phyloP scores from a whole-genome alignment of 2,329 filamentous ascomycete genomes.

The Ophiostoma pallidulum region DNA sequence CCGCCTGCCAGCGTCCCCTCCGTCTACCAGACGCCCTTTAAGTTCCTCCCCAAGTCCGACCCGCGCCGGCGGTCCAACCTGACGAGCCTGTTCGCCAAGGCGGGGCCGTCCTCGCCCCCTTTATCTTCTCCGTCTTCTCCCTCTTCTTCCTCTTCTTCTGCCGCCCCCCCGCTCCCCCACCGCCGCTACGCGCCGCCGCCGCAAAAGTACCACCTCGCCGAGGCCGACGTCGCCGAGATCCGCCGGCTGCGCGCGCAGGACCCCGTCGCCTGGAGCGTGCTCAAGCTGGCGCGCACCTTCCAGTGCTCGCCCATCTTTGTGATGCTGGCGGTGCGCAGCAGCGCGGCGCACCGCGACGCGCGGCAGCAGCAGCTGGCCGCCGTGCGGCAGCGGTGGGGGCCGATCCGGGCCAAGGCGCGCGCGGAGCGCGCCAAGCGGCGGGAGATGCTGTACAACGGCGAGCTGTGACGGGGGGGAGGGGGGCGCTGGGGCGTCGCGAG shows the following conservation, averaged over 20 bases:
- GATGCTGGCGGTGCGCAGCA: conserved; percentile 45
- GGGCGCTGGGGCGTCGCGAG: too few species aligned
- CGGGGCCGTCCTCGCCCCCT: conserved; percentile 14
- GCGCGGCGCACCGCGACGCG: conserved; percentile 38
- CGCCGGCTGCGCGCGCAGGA: conserved; percentile 43
- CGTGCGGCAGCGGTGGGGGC: conserved; percentile 48
- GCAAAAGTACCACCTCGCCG: conserved; percentile 40
- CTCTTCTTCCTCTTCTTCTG: conserved; percentile 17
- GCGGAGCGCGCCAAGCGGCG: conserved; percentile 46
- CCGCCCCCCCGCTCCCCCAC: conserved; percentile 25
- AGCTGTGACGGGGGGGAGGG: conserved; percentile 20
- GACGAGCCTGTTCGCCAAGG: conserved; percentile 31
- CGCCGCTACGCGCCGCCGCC: neutral
- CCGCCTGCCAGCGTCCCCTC: conserved; percentile 37
- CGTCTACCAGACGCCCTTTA: conserved; percentile 57
- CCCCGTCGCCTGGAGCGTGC: conserved; percentile 46
- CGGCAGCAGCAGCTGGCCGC: conserved; percentile 36
- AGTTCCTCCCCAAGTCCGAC: conserved; percentile 52
- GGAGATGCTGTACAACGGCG: conserved; percentile 41
- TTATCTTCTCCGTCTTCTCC: conserved; percentile 11
- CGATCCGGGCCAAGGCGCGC: conserved; percentile 42
- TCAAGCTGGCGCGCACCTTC: conserved; percentile 43
- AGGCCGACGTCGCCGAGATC: conserved; percentile 51
- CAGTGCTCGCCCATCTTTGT: conserved; percentile 48
- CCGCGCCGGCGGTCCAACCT: conserved; percentile 43